Evolutionary conservation across 495 filamentous ascomycete species (phyloP).

Genomic region (Cryomyces minteri): DNA sequence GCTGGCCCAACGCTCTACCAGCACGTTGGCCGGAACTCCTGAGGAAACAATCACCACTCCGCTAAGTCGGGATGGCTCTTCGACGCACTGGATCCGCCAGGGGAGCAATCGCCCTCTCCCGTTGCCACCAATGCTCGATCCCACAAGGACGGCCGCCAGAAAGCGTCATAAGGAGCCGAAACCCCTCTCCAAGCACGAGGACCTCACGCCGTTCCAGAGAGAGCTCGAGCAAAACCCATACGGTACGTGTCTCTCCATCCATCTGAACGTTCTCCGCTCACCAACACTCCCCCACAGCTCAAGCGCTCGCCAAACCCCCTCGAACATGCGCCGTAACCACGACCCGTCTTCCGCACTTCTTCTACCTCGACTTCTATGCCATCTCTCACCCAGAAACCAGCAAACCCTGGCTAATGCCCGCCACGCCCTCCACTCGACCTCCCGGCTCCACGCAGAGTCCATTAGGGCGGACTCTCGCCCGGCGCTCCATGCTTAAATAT

Average conservation of each 20-base stretch:
- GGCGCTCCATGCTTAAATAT: constrained; percentile 1
- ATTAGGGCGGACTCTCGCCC: not conserved
- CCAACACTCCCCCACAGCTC: constrained; percentile 18
- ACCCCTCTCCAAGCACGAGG: not conserved
- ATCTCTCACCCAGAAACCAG: constrained; percentile 30
- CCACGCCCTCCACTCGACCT: not conserved
- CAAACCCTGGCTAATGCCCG: not conserved
- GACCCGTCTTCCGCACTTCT: constrained; percentile 35
- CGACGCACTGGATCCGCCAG: not conserved
- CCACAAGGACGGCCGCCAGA: constrained; percentile 3
- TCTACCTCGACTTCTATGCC: constrained; percentile 45
- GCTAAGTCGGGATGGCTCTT: too few relatives aligned
- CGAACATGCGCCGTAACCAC: constrained; percentile 43
- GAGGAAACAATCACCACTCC: too few relatives aligned
- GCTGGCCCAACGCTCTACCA: too few relatives aligned
- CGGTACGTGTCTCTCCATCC: constrained; percentile 24
- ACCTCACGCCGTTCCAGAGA: constrained; percentile 27
- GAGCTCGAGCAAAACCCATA: constrained; percentile 38
- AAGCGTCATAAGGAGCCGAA: constrained; percentile 36
- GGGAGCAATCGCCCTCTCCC: constrained; percentile 10
- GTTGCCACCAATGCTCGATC: constrained; percentile 14
- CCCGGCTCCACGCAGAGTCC: not conserved
- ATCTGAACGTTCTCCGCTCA: constrained; percentile 5
- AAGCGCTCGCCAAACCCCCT: constrained; percentile 45
- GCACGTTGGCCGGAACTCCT: too few relatives aligned